phyloP scores from a whole-genome alignment of 2,329 filamentous ascomycete species.

The Lachnellula occidentalis region DNA sequence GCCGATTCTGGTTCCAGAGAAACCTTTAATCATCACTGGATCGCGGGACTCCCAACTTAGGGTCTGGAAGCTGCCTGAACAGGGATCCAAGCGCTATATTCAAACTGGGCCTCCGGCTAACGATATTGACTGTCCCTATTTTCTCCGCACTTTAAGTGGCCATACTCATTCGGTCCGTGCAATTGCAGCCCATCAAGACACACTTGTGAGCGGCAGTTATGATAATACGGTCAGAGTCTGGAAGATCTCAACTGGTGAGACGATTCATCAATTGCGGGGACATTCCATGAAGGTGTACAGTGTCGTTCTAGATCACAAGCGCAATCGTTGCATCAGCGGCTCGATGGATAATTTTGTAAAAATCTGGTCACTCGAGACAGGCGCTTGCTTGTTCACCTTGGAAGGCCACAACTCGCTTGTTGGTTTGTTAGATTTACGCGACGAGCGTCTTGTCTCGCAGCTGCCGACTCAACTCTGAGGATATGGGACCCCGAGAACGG shows the following conservation, averaged over 20 bases:
- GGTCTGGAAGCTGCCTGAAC: conserved; percentile 88
- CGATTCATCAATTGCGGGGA: conserved; percentile 75
- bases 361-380: conserved; percentile 91
- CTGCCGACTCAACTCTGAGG: conserved; percentile 87
- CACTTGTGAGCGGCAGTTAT: conserved; percentile 94
- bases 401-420: conserved; percentile 92
- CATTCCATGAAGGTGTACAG: conserved; percentile 95
- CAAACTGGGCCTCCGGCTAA: conserved; percentile 71
- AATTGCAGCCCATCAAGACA: conserved; percentile 91
- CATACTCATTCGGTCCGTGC: conserved; percentile 93
- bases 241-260: conserved; percentile 94
- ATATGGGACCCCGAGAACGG: conserved; percentile 97
- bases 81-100: conserved; percentile 70
- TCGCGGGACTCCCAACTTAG: conserved; percentile 90
- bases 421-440: conserved; percentile 81
- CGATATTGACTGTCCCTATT: conserved; percentile 84
- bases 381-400: conserved; percentile 77
- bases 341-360: conserved; percentile 99
- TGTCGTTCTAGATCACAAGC: conserved; percentile 85
- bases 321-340: conserved; percentile 93
- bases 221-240: conserved; percentile 93
- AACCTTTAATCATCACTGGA: conserved; percentile 94
- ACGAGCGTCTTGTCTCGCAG: conserved; percentile 91
- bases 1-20: conserved; percentile 83
- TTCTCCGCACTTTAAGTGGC: conserved; percentile 78